These are phyloP conservation scores for Berberis thunbergii DNA, from an alignment of 164 flowering plant genomes.

Conservation along the genomic window DNA sequence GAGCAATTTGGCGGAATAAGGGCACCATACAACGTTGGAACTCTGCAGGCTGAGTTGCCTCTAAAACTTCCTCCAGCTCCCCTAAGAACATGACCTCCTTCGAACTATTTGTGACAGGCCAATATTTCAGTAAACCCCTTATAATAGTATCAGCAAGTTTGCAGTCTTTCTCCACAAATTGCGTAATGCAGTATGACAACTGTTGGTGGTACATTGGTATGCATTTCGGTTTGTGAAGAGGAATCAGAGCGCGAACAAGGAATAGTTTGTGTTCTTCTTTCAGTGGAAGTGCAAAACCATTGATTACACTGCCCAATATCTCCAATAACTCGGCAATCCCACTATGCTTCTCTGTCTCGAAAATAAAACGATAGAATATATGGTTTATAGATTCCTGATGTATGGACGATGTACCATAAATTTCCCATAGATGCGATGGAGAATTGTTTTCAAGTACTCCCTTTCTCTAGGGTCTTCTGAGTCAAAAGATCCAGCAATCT, in stretches of 20 bases:
- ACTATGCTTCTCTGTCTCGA: conserved; percentile 80
- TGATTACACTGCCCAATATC: conserved; percentile 71
- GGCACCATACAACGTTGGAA: conserved; percentile 79
- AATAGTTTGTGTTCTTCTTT: conserved; percentile 83
- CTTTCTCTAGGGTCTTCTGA: conserved; percentile 89
- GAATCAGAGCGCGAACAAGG: conserved; percentile 61
- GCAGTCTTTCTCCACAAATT: conserved; percentile 85
- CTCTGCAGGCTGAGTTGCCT: conserved; percentile 58
- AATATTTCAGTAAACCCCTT: conserved; percentile 63
- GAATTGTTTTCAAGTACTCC: conserved; percentile 74
- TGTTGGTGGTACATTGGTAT: conserved; percentile 76
- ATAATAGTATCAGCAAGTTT: conserved; percentile 80
- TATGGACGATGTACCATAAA: conserved; percentile 86
- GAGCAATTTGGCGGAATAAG: conserved; percentile 54
- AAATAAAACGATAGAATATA: conserved; percentile 62
- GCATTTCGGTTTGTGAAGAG: conserved; percentile 84
- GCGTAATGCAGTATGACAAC: conserved; percentile 68
- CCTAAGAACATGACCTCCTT: conserved; percentile 74
- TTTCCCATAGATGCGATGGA: conserved; percentile 86
- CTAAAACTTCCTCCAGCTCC: conserved; percentile 75
- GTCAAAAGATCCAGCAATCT: conserved; percentile 69
- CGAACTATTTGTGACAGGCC: conserved; percentile 81
- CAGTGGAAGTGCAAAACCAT: conserved; percentile 84
- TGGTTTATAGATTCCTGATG: conserved; percentile 71
- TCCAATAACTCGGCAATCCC: conserved; percentile 78